Evolutionary conservation across 148 eudicot species (phyloP), one percentile per base, ranked within the genome.

Genomic region (Diospyros lotus): DNA sequence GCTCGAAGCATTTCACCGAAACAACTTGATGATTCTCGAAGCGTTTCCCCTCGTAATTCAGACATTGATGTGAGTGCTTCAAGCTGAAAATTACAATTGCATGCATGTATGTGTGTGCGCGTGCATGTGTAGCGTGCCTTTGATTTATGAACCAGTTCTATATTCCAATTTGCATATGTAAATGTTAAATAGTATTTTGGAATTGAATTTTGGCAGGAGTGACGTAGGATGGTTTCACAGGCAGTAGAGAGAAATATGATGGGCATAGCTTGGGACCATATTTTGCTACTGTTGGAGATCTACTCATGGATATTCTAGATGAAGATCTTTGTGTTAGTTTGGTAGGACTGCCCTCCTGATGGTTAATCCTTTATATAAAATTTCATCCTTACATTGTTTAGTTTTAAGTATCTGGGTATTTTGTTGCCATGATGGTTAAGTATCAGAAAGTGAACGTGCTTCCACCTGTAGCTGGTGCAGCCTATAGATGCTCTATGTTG

Each of bases 1-100:
- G 84, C 83, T 59, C 76, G 56, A 39, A 75, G 77, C 58, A 80
- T 72, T 77, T 85, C 89, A 48, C 86, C 88, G 9, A 54, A 58
- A n/a, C 73, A 64, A 12, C 71, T 51, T 40, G 68, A 54, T 2
- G 78, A 74, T 61, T 84, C 88, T 17, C 80, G 80, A 13, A 83
- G 90, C 58, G 80, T 87, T 52, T 80, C 83, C 50, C 86, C 84
- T 53, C 76, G 50, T 45, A n/a, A 73, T 68, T 66, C 73, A 41
- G 76, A 77, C 75, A 15, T 42, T 69, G 81, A 85, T 71, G 87
- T 89, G 80, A 80, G 83, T 48, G 73, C 15, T 63, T 66, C 5
- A 39, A 62, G 4, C 9, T 39, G 64, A 2, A 38, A 7, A 60
- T 60, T n/a, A 14, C 28, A 3, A 3, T 58, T 6, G 54, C 56